Evolutionary conservation across 208 protist genomes (phyloP).

Genomic region (Jaenimonas drosophilae): DNA sequence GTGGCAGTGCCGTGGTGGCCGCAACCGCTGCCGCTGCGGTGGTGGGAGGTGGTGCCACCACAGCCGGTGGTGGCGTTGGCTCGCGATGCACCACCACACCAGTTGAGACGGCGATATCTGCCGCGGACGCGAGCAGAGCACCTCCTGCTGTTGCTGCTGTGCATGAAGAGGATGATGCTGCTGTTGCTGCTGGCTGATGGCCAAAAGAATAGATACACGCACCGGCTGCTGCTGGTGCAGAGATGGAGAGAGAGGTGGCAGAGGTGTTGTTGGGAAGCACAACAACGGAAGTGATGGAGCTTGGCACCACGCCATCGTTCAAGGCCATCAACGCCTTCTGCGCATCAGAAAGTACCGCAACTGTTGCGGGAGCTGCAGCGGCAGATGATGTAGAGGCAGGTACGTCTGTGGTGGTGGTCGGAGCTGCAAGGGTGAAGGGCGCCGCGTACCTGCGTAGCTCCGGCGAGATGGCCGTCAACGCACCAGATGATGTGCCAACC

Average conservation of each 20-base stretch:
- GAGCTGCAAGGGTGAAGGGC: background rate
- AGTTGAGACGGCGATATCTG: background rate
- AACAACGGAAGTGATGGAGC: background rate
- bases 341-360: background rate
- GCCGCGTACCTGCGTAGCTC: no score
- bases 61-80: background rate
- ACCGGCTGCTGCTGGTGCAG: background rate
- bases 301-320: background rate
- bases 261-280: background rate
- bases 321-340: background rate
- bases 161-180: background rate
- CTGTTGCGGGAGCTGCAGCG: background rate
- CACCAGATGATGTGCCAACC: no score
- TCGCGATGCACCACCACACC: background rate
- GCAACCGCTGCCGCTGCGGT: background rate
- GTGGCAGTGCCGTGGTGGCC: background rate
- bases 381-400: background rate
- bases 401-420: background rate
- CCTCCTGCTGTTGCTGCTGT: background rate
- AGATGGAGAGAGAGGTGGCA: background rate
- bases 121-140: background rate
- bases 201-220: background rate
- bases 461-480: no score
- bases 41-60: conserved; percentile 2
- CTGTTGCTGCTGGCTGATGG: background rate